phyloP scores from a whole-genome alignment of 2,329 filamentous ascomycete genomes.

The Trichoderma aggressivum region DNA sequence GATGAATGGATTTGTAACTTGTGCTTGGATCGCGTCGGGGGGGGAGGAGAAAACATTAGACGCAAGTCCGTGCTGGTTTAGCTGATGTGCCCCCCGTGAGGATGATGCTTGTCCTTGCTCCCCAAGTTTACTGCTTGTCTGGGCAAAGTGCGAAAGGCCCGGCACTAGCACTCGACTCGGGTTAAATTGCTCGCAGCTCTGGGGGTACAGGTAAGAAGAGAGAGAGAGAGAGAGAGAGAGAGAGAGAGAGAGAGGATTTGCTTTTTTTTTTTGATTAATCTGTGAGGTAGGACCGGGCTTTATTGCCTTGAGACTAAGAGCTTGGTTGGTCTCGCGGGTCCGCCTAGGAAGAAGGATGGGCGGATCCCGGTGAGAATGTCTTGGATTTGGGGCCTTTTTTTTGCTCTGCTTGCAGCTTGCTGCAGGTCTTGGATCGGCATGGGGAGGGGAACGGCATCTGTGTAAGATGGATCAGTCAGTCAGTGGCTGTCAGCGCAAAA shows the following conservation, averaged over 20 bases:
- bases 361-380: background rate
- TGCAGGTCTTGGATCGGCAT: background rate
- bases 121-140: background rate
- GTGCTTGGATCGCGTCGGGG: background rate
- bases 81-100: background rate
- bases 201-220: background rate
- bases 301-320: background rate
- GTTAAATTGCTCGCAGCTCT: constrained; percentile 11
- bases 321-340: background rate
- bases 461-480: background rate
- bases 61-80: background rate
- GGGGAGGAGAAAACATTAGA: background rate
- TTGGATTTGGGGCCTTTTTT: background rate
- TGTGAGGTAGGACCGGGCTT: background rate
- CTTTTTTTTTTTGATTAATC: background rate
- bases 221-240: background rate
- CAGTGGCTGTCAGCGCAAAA: background rate
- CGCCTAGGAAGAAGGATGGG: background rate
- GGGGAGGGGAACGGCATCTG: background rate
- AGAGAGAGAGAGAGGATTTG: background rate
- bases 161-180: background rate
- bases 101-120: background rate
- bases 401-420: background rate
- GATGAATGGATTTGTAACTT: background rate
- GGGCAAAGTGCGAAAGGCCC: background rate